phyloP scores from a whole-genome alignment of 169 alveolate genomes.

The Eimeria necatrix region DNA sequence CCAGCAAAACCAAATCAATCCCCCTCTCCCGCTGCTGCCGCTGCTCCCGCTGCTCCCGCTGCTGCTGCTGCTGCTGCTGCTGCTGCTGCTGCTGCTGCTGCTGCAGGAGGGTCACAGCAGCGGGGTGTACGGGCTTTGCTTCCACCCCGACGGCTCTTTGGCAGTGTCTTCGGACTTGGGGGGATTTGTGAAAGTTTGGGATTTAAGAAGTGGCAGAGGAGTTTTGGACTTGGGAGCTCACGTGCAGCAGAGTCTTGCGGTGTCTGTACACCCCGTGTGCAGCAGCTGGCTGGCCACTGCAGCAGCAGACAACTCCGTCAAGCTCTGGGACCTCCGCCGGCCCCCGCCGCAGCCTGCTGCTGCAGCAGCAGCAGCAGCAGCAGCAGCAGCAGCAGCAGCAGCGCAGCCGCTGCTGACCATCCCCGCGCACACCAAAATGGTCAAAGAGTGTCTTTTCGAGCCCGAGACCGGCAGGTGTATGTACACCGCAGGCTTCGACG shows the following conservation, averaged over 20 bases:
- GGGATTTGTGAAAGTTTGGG: slow-evolving; percentile 93
- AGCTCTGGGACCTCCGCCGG: slow-evolving; percentile 94
- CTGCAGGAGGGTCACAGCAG: slow-evolving; percentile 78
- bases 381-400: slow-evolving; percentile 7
- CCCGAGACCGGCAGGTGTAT: slow-evolving; percentile 74
- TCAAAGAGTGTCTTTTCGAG: slow-evolving; percentile 74
- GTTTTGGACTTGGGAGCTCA: slow-evolving; percentile 90
- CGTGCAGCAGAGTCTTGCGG: slow-evolving; percentile 87
- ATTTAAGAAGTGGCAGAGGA: slow-evolving; percentile 92
- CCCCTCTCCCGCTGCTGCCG: background rate
- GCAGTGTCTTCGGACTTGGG: slow-evolving; percentile 92
- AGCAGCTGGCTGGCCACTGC: slow-evolving; percentile 92
- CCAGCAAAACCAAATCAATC: no score
- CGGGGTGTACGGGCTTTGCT: slow-evolving; percentile 89
- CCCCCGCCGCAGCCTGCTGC: background rate
- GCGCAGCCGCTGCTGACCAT: slow-evolving; percentile 56
- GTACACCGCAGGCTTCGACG: slow-evolving; percentile 74
- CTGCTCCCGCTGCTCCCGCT: no score
- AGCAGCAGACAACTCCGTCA: slow-evolving; percentile 93
- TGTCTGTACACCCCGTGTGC: slow-evolving; percentile 87
- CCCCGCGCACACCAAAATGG: slow-evolving; percentile 81
- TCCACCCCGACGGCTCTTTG: slow-evolving; percentile 95
- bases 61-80: background rate
- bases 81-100: slow-evolving; percentile 10
- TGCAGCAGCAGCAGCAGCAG: background rate